These are phyloP conservation scores for Cordyceps militaris DNA, from an alignment of 2,329 filamentous ascomycete species.

Conservation along the genomic window DNA sequence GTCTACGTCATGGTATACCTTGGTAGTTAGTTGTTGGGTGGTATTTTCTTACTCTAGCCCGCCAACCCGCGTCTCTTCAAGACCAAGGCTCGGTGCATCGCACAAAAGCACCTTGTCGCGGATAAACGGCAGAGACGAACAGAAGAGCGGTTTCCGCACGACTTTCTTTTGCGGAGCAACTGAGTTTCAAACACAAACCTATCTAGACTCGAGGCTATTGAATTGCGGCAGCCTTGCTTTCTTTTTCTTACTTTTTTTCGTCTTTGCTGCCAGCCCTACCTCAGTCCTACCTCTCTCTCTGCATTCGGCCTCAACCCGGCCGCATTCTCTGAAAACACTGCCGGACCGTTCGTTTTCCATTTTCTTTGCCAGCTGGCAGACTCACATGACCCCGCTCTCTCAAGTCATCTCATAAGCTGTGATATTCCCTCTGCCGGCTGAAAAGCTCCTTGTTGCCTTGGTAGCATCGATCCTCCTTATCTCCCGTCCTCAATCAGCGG, in stretches of 20 bases:
- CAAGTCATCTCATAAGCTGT: neutral
- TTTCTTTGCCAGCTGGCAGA: slow-evolving; percentile 11
- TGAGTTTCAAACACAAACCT: neutral
- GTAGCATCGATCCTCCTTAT: neutral
- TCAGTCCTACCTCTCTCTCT: too few species aligned
- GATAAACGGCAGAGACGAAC: neutral
- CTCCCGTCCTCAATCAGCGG: neutral
- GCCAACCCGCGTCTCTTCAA: too few species aligned
- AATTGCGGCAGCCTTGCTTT: neutral
- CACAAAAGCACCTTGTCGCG: neutral
- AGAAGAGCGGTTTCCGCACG: neutral
- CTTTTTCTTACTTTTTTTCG: too few species aligned
- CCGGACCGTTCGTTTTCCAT: neutral
- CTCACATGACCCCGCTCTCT: slow-evolving; percentile 2
- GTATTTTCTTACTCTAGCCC: too few species aligned
- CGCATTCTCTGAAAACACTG: neutral
- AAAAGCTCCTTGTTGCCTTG: neutral
- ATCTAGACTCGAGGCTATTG: neutral
- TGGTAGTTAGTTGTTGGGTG: neutral
- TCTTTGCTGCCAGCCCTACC: too few species aligned
- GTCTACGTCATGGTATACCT: neutral
- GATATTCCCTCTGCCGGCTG: neutral
- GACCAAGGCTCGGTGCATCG: neutral
- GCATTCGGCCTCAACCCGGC: neutral
- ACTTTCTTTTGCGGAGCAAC: neutral